phyloP scores from a whole-genome alignment of 495 filamentous ascomycete genomes.

The Chaetomium cochliodes region DNA sequence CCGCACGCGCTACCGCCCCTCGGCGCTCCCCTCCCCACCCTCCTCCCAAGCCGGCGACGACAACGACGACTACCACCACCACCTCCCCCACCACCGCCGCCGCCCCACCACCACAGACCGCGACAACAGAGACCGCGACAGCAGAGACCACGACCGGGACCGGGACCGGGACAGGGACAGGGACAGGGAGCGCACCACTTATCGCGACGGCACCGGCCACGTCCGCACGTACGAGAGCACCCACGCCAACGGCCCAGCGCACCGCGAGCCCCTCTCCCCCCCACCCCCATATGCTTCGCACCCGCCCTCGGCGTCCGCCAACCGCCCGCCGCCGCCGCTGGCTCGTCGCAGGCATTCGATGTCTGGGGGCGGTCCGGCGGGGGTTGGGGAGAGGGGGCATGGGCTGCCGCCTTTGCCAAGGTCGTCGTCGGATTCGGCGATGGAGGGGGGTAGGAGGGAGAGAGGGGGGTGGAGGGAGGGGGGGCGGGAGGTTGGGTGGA shows the following conservation, averaged over 20 bases:
- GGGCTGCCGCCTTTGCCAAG: background rate
- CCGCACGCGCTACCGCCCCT: conserved; percentile 16
- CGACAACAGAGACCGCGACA: conserved; percentile 12
- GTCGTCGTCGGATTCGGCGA: background rate
- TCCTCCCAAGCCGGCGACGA: conserved; percentile 6
- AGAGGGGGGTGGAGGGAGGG: background rate
- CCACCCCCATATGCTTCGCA: background rate
- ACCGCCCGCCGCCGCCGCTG: background rate
- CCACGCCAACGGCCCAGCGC: conserved; percentile 19
- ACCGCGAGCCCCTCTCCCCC: conserved; percentile 12
- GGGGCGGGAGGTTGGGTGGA: background rate
- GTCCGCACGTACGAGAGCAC: conserved; percentile 12
- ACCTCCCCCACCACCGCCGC: background rate
- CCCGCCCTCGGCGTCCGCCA: background rate
- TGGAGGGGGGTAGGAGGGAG: background rate
- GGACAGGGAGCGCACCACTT: conserved; percentile 16
- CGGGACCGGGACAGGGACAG: background rate
- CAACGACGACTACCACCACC: background rate
- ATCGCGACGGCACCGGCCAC: conserved; percentile 7
- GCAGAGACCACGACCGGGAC: background rate
- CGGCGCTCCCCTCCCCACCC: conserved; percentile 12
- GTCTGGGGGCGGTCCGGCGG: background rate
- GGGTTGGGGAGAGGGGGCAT: background rate
- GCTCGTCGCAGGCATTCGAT: background rate
- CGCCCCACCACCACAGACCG: background rate